Conservation (phyloP, 2,329 filamentous ascomycete species). For the Alternaria tenuissima region DNA sequence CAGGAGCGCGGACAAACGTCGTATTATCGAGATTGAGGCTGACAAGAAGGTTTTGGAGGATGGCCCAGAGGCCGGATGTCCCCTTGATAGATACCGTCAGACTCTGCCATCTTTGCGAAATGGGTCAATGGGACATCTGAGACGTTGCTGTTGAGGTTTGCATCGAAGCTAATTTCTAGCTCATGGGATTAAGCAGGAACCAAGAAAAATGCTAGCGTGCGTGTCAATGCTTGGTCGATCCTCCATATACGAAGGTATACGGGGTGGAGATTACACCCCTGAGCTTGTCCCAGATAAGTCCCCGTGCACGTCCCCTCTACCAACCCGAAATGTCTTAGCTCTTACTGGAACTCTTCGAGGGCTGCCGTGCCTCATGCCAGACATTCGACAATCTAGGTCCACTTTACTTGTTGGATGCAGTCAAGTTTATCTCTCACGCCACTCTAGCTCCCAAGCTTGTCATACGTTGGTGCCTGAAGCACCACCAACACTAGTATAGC, state of each 20-base stretch:
- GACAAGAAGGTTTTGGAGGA: slow-evolving; percentile 23
- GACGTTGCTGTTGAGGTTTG: slow-evolving; percentile 27
- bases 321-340: slow-evolving; percentile 20
- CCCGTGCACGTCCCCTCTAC: slow-evolving; percentile 24
- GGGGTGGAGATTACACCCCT: slow-evolving; percentile 14
- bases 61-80: slow-evolving; percentile 23
- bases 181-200: slow-evolving; percentile 24
- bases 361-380: slow-evolving; percentile 19
- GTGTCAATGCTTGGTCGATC: slow-evolving; percentile 28
- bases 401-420: slow-evolving; percentile 11
- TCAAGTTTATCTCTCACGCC: slow-evolving; percentile 1
- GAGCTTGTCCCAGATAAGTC: slow-evolving; percentile 31
- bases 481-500: too few relatives aligned
- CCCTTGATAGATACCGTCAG: slow-evolving; percentile 25
- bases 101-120: slow-evolving; percentile 29
- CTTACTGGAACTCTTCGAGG: slow-evolving; percentile 7
- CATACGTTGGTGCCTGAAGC: too few relatives aligned
- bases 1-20: slow-evolving; percentile 27
- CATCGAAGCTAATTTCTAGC: slow-evolving; percentile 24
- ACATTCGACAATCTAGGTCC: slow-evolving; percentile 18
- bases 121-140: slow-evolving; percentile 21
- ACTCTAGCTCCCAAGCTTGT: neutral
- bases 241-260: slow-evolving; percentile 8
- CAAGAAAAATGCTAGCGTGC: slow-evolving; percentile 31
- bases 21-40: slow-evolving; percentile 25